These are phyloP conservation scores for Fusarium chaquense DNA, from an alignment of 2,329 filamentous ascomycete species.

Conservation along the genomic window DNA sequence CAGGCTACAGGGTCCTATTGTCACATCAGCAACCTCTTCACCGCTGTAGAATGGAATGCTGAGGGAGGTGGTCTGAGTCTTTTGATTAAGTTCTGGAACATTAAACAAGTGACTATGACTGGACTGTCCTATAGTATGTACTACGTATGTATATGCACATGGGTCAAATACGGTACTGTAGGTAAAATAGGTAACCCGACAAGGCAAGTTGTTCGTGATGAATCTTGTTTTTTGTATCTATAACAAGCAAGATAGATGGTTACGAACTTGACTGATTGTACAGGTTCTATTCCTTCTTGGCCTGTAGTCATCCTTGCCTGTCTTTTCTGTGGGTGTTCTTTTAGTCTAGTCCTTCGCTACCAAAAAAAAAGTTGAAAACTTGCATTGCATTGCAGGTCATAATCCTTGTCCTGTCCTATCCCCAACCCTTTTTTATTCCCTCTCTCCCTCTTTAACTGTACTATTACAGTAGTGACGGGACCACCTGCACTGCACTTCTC, in stretches of 20 bases:
- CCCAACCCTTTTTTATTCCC: slow-evolving; percentile 23
- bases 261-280: too few species aligned
- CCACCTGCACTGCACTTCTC: slow-evolving; percentile 2
- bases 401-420: slow-evolving; percentile 12
- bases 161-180: too few species aligned
- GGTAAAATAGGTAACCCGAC: neutral
- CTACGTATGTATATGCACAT: too few species aligned
- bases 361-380: slow-evolving; percentile 29
- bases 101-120: too few species aligned
- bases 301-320: slow-evolving; percentile 14
- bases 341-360: slow-evolving; percentile 11
- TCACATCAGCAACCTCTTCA: slow-evolving; percentile 30
- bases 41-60: slow-evolving; percentile 28
- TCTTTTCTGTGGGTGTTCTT: neutral
- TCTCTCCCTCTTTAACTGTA: slow-evolving; percentile 3
- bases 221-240: slow-evolving; percentile 35
- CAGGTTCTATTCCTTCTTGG: neutral
- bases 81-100: slow-evolving; percentile 27
- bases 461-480: too few species aligned
- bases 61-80: slow-evolving; percentile 9
- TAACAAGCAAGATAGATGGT: neutral
- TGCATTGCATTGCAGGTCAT: slow-evolving; percentile 16
- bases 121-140: too few species aligned
- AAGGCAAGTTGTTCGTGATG: neutral
- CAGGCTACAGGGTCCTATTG: neutral